These are phyloP conservation scores for Leccinum pachyderme DNA, from an alignment of 1,284 basidiomycete genomes.

Conservation along the genomic window DNA sequence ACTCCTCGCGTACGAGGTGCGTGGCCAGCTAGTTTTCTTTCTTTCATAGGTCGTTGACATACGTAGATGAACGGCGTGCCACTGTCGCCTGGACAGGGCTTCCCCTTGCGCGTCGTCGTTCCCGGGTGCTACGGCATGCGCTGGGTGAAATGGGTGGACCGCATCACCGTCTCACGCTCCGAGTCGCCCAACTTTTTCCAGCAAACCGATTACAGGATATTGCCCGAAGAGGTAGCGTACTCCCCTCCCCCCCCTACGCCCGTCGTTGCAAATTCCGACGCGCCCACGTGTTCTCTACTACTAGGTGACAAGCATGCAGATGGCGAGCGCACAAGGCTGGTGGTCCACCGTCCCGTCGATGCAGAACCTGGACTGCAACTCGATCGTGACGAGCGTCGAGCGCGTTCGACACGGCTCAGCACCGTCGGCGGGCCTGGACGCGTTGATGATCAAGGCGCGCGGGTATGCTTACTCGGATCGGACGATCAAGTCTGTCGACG, in stretches of 20 bases:
- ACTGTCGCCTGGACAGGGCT: conserved; percentile 63
- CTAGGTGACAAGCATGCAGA: conserved; percentile 48
- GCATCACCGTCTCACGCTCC: conserved; percentile 47
- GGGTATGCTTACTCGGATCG: conserved; percentile 61
- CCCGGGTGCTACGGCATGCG: conserved; percentile 72
- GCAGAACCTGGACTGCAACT: conserved; percentile 61
- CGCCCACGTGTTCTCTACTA: not conserved
- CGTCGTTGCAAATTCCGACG: not conserved
- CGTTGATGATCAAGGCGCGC: conserved; percentile 41
- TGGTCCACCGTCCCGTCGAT: conserved; percentile 55
- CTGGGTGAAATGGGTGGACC: conserved; percentile 79
- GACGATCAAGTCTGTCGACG: conserved; percentile 48
- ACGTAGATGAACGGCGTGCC: conserved; percentile 64
- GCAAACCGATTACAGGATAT: conserved; percentile 63
- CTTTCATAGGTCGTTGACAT: not conserved
- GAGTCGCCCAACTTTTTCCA: conserved; percentile 70
- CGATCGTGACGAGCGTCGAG: conserved; percentile 49
- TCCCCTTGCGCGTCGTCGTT: conserved; percentile 66
- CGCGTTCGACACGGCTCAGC: conserved; percentile 20
- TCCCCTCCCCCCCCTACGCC: no score
- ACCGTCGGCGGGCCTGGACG: conserved; percentile 21
- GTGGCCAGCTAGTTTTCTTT: not conserved
- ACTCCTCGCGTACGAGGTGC: conserved; percentile 62
- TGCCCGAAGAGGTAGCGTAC: conserved; percentile 41
- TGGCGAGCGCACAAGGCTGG: conserved; percentile 40